Evolutionary conservation across 768 basidiomycete genomes (phyloP), one percentile per base, ranked within the genome.

Genomic region (Collybia mongolica): DNA sequence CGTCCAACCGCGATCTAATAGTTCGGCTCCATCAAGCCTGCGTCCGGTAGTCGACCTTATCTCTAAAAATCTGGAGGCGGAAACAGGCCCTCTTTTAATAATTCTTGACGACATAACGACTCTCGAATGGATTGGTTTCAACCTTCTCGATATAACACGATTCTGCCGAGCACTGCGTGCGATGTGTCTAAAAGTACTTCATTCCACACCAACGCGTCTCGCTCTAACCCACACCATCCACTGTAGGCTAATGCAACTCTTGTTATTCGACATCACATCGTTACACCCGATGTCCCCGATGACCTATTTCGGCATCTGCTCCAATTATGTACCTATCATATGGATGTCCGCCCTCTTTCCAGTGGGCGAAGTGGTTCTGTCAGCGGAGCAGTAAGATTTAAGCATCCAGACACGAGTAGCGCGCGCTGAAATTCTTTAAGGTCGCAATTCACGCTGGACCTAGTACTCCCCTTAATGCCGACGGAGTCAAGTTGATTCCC

Each of bases 341-440:
- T 91, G 3, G 89, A 91, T 51, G 83, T 91, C 2, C 72, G 76
- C 36, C 81, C 89, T 0, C 71, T 93, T 6, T 72, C 83, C 1
- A 90, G 86, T 54, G 90, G 90, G 4, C 72, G 83, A 20, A 92
- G 90, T 53, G 89, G 88, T 2, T 74, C 82, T 18, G 85, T 93
- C 23, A 88, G 82, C 51, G 90, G 90, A 17, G 86, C 90, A 75
- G 90, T 88, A 44, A 17, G 73, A 52, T 46, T 43, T 44, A 53
- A 40, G 22, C 41, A 43, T 32, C 24, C 11, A 37, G n/a, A 8
- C 0, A 45, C 17, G 8, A 35, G 35, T 9, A n/a, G 42, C 44
- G 11, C 38, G 35, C 17, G 35, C 42, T 46, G 44, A 15, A n/a
- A 32, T 20, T 8, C 17, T 29, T 42, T 5, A 52, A 88, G 88